Evolutionary conservation across 345 rosid species (phyloP), one percentile per base, ranked within the genome.

Genomic region (Luvunga scandens): DNA sequence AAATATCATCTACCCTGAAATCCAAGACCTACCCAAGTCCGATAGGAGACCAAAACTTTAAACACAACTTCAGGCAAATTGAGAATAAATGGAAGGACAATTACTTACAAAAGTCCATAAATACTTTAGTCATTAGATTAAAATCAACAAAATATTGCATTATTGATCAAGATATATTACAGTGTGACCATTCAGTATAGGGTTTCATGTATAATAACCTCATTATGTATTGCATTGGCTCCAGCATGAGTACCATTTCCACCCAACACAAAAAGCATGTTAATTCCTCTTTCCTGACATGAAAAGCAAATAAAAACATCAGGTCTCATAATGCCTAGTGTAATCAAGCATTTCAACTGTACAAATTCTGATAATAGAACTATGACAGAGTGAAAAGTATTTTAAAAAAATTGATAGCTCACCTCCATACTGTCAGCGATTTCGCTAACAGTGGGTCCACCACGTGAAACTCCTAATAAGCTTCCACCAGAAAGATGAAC

Each of bases 231-330:
- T 36, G 99, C 98, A 62, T 96, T 86, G 38, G 98, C 99, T 5
- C 99, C 98, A 70, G 99, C 99, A 84, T 96, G 99, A 68, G 99
- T 94, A 30, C 98, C 99, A 63, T 96, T 94, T 72, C 99, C 98
- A 61, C 99, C 99, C 27, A 96, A 81, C 80, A 96, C 98, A 83
- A 96, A 94, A 76, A 96, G 95, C 99, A 96, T 96, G 93, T 96
- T 94, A 92, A 96, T 96, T 84, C 95, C 97, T 80, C 90, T 94
- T 85, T 89, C 90, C 99, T 94, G 91, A 80, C 50, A 79, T 76
- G 66, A 68, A 69, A 34, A 83, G 50, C 31, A 80, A 75, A 77
- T 33, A 69, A 66, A 73, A 45, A 70, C 22, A 71, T 77, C 61
- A 42, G 66, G 65, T 63, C 36, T 55, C 45, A 55, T 36, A 74